A percentile compares a stretch with the other conserved stretches of the same genome.
phyloP scores from a whole-genome alignment of 2,329 filamentous ascomycete genomes.

The Cladosporium colombiae region DNA sequence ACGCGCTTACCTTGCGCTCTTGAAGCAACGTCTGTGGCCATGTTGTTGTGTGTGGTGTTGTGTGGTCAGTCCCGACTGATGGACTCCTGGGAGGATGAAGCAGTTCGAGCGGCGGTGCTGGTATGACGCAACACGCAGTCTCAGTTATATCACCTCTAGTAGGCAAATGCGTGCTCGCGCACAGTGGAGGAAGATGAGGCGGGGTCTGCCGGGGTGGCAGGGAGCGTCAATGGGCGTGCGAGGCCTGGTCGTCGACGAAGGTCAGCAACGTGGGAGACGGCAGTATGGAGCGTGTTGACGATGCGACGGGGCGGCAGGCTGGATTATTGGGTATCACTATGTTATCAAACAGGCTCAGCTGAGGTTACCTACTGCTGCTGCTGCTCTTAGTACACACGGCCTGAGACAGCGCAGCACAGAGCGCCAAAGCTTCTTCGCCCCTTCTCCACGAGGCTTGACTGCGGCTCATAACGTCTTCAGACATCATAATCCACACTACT shows the following conservation, averaged over 20 bases:
- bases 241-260: too few species aligned
- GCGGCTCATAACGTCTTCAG: background rate
- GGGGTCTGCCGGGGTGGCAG: slow-evolving; percentile 4
- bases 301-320: background rate
- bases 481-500: background rate
- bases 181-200: background rate
- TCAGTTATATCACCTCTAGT: slow-evolving; percentile 6
- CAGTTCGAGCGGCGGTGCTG: background rate
- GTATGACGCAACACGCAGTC: slow-evolving; percentile 12
- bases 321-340: background rate
- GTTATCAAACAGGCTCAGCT: background rate
- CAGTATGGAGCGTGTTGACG: background rate
- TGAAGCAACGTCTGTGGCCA: slow-evolving; percentile 48
- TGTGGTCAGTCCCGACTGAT: background rate
- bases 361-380: background rate
- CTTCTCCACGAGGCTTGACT: slow-evolving; percentile 10
- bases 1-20: slow-evolving; percentile 38
- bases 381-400: background rate
- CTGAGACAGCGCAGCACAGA: background rate
- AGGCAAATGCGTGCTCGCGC: slow-evolving; percentile 1
- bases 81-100: background rate
- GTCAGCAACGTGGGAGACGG: background rate
- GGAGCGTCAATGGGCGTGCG: slow-evolving; percentile 2
- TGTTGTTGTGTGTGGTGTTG: slow-evolving; percentile 25
- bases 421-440: background rate